A percentile compares a stretch with the other conserved stretches of the same genome.
These are phyloP conservation scores for Sicyos baderoa DNA, from an alignment of 306 rosid genomes.

Conservation along the genomic window DNA sequence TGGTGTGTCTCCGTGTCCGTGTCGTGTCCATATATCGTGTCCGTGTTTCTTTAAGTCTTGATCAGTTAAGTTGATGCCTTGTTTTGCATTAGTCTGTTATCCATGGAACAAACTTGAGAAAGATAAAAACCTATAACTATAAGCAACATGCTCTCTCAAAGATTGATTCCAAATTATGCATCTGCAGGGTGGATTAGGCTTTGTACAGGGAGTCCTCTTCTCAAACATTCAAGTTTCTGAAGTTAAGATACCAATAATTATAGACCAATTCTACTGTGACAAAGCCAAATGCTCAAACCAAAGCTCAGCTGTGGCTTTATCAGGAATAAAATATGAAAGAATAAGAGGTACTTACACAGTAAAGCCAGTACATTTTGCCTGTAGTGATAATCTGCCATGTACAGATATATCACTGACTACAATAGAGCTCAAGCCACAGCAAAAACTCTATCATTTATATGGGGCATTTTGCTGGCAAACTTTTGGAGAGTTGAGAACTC, in stretches of 20 bases:
- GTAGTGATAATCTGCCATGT: conserved; percentile 89
- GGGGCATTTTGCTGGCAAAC: conserved; percentile 92
- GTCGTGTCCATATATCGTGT: too few relatives aligned
- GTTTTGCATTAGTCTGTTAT: neutral
- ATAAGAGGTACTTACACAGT: conserved; percentile 81
- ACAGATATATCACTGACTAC: conserved; percentile 66
- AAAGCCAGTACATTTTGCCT: conserved; percentile 86
- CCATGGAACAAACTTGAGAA: neutral
- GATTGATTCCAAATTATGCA: neutral
- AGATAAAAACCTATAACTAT: conserved; percentile 6
- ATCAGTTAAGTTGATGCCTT: neutral
- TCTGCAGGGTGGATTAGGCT: conserved; percentile 89
- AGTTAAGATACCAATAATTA: conserved; percentile 84
- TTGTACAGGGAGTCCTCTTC: conserved; percentile 75
- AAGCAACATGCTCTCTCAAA: neutral
- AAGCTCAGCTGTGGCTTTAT: conserved; percentile 68
- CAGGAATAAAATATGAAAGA: conserved; percentile 85
- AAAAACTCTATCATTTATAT: conserved; percentile 64
- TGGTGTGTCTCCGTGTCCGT: too few relatives aligned
- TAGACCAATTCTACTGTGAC: conserved; percentile 93
- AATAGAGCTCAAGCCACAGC: conserved; percentile 63
- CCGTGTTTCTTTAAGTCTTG: too few relatives aligned
- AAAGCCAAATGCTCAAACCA: conserved; percentile 66
- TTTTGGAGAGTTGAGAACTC: conserved; percentile 71
- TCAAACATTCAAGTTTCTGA: conserved; percentile 81